Evolutionary conservation across 257 asterid genomes (phyloP).

Genomic region (Jacaranda mimosifolia): DNA sequence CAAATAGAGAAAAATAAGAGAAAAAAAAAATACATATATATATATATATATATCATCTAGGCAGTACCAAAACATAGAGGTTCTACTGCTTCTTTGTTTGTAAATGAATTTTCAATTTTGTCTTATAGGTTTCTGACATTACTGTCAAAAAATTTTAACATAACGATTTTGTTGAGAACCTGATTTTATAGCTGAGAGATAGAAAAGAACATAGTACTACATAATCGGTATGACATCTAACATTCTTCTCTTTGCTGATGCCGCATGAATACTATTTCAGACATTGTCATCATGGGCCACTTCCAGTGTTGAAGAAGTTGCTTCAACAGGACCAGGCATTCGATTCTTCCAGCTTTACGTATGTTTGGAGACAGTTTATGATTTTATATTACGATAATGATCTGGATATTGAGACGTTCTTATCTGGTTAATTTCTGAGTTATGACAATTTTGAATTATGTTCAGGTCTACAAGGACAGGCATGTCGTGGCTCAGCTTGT

Average conservation of each 20-base stretch:
- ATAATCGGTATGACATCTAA: not conserved
- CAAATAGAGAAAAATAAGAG: not conserved
- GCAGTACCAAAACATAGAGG: not conserved
- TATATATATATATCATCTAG: not conserved
- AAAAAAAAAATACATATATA: no score
- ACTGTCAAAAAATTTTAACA: not conserved
- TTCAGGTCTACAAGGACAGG: conserved; percentile 89
- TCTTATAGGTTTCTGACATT: not conserved
- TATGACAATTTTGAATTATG: conserved; percentile 4
- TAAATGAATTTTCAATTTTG: not conserved
- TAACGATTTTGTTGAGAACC: not conserved
- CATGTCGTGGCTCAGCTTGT: conserved; percentile 91
- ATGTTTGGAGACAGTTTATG: conserved; percentile 37
- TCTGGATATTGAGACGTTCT: not conserved
- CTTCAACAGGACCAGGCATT: conserved; percentile 73
- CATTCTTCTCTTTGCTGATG: conserved; percentile 32
- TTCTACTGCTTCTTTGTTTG: not conserved
- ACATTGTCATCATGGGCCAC: conserved; percentile 76
- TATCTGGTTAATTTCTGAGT: not conserved
- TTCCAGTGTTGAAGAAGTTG: conserved; percentile 83
- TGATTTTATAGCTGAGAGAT: not conserved
- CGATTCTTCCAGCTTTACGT: conserved; percentile 65
- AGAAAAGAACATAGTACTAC: not conserved
- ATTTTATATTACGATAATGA: not conserved
- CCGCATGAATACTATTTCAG: conserved; percentile 50